These are phyloP conservation scores for Physaria fendleri DNA, from an alignment of 345 rosid species.

Conservation along the genomic window DNA sequence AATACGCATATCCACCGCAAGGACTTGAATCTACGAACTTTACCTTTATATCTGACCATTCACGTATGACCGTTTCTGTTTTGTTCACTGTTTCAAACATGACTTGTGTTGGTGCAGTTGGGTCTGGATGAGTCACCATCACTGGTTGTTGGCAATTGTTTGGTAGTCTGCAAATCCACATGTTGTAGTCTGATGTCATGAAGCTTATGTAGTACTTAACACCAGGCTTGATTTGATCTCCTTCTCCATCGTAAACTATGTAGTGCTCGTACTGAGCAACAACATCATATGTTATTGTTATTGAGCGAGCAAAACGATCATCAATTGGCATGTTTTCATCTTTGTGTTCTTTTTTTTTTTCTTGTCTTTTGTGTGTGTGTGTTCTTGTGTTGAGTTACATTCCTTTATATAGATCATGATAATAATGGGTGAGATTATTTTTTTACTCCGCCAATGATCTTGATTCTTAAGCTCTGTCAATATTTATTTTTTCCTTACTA, in stretches of 20 bases:
- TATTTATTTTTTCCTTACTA: no score
- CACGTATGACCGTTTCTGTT: no score
- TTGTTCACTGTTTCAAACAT: neutral
- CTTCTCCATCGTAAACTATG: neutral
- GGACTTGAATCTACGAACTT: neutral
- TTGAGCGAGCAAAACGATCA: neutral
- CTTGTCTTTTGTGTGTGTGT: neutral
- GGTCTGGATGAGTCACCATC: slow-evolving; percentile 13
- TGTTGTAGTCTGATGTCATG: slow-evolving; percentile 8
- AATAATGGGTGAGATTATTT: no score
- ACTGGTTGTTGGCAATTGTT: slow-evolving; percentile 16
- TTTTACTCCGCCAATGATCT: no score
- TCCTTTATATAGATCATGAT: neutral
- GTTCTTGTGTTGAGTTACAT: neutral
- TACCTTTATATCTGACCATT: no score
- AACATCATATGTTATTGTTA: neutral
- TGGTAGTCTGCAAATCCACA: slow-evolving; percentile 17
- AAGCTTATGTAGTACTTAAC: slow-evolving; percentile 20
- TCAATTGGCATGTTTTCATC: no score
- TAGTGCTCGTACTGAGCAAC: slow-evolving; percentile 1
- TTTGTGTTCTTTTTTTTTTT: neutral
- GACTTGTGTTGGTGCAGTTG: neutral
- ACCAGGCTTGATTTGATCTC: neutral
- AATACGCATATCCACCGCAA: neutral
- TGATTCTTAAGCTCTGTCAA: no score